These are phyloP conservation scores for Lepiota brunneoincarnata DNA, from an alignment of 768 basidiomycete genomes.

Conservation along the genomic window DNA sequence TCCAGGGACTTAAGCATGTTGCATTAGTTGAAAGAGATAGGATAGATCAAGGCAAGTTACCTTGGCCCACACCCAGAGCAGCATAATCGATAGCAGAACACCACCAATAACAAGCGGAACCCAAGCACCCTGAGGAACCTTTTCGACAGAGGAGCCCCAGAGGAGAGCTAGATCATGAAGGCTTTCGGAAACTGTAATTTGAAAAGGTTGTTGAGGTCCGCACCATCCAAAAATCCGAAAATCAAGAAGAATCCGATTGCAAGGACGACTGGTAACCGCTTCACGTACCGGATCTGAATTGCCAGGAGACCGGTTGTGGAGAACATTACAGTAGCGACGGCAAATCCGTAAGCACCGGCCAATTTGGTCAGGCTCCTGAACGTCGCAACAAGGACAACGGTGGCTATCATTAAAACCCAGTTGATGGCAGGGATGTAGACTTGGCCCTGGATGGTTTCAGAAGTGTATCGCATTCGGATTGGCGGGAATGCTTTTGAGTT, in stretches of 20 bases:
- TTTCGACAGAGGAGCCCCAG: constrained; percentile 61
- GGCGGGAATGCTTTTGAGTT: constrained; percentile 58
- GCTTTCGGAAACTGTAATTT: not conserved
- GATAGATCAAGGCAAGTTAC: constrained; percentile 18
- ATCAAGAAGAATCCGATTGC: constrained; percentile 44
- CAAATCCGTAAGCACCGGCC: constrained; percentile 62
- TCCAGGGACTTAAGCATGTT: constrained; percentile 42
- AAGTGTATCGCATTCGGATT: constrained; percentile 59
- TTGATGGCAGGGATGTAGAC: constrained; percentile 66
- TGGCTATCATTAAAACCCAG: constrained; percentile 53
- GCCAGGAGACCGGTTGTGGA: constrained; percentile 55
- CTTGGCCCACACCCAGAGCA: constrained; percentile 68
- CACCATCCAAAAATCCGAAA: constrained; percentile 66
- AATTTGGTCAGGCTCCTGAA: constrained; percentile 54
- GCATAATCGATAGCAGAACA: constrained; percentile 51
- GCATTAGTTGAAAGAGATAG: not conserved
- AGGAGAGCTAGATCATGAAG: constrained; percentile 37
- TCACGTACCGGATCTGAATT: constrained; percentile 57
- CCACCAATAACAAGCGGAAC: constrained; percentile 59
- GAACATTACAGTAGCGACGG: constrained; percentile 66
- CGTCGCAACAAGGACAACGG: constrained; percentile 52
- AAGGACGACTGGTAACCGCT: constrained; percentile 41
- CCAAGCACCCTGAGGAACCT: constrained; percentile 66
- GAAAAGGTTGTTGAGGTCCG: not conserved
- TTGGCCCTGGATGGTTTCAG: constrained; percentile 58